Evolutionary conservation across 495 filamentous ascomycete species (phyloP).

Genomic region (Pseudoneurospora amorphoporcata): DNA sequence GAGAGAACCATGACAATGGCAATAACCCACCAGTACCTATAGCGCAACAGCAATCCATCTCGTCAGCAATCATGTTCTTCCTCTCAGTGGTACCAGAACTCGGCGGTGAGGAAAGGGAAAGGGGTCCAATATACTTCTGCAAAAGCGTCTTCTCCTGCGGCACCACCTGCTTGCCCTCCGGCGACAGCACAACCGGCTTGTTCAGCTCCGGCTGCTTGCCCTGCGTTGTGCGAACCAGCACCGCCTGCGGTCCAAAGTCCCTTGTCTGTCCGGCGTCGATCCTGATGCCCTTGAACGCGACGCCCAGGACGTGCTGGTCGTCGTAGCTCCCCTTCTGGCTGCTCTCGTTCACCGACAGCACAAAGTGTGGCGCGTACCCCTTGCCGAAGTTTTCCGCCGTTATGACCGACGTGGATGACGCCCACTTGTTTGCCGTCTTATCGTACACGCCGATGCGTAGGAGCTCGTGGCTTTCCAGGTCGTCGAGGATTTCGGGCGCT

Average conservation of each 20-base stretch:
- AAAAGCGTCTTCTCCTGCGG: conserved; percentile 57
- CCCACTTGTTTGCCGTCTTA: conserved; percentile 26
- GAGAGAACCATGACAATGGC: conserved; percentile 29
- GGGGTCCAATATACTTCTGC: conserved; percentile 48
- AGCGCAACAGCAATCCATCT: conserved; percentile 8
- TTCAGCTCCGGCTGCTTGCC: conserved; percentile 52
- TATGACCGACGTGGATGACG: conserved; percentile 36
- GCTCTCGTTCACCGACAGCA: conserved; percentile 29
- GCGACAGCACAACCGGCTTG: conserved; percentile 51
- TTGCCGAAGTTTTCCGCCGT: conserved; percentile 41
- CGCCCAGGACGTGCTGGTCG: conserved; percentile 26
- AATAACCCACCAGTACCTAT: conserved; percentile 46
- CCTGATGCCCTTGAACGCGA: conserved; percentile 28
- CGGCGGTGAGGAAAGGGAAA: conserved; percentile 19
- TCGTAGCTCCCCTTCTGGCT: conserved; percentile 13
- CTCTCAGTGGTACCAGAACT: conserved; percentile 14
- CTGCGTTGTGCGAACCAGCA: conserved; percentile 31
- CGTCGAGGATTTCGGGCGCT: conserved; percentile 34
- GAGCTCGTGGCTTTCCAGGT: conserved; percentile 16
- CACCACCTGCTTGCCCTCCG: conserved; percentile 47
- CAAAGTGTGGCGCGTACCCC: conserved; percentile 41
- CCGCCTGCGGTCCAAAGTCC: conserved; percentile 46
- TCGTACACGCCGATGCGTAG: conserved; percentile 43
- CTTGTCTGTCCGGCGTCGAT: conserved; percentile 47
- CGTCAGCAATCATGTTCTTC: neutral